phyloP scores from a whole-genome alignment of 768 basidiomycete genomes.

The Dioszegia crocea region DNA sequence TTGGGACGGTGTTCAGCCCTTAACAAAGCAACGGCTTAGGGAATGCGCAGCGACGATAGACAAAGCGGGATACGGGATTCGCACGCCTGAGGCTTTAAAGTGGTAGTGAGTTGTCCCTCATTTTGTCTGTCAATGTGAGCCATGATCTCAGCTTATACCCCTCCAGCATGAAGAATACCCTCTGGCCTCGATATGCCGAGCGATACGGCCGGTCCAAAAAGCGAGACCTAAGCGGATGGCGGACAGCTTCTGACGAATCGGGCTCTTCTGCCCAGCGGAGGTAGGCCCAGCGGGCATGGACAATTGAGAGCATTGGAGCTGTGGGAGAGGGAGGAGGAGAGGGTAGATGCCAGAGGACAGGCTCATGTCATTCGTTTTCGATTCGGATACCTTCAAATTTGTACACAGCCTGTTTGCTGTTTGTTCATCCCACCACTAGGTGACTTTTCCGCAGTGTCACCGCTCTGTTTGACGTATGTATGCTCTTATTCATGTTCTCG shows the following conservation, averaged over 20 bases:
- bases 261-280: neutral
- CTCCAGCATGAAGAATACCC: constrained; percentile 3
- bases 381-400: too few species aligned
- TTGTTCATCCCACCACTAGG: too few species aligned
- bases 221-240: neutral
- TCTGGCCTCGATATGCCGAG: neutral
- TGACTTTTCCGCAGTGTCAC: too few species aligned
- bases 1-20: neutral
- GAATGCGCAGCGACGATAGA: neutral
- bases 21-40: neutral
- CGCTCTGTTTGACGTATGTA: too few species aligned
- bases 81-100: neutral
- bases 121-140: neutral
- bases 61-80: neutral
- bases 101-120: neutral
- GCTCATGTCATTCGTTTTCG: too few species aligned
- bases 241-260: neutral
- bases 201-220: neutral
- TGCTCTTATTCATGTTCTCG: too few species aligned
- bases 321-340: too few species aligned
- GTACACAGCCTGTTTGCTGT: too few species aligned
- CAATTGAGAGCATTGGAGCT: too few species aligned
- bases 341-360: too few species aligned
- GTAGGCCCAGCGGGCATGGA: too few species aligned
- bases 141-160: neutral